A percentile compares a stretch with the other conserved stretches of the same genome.
Conservation (phyloP, 202 grass and related monocot species). For the Dendrocalamus latiflorus region DNA sequence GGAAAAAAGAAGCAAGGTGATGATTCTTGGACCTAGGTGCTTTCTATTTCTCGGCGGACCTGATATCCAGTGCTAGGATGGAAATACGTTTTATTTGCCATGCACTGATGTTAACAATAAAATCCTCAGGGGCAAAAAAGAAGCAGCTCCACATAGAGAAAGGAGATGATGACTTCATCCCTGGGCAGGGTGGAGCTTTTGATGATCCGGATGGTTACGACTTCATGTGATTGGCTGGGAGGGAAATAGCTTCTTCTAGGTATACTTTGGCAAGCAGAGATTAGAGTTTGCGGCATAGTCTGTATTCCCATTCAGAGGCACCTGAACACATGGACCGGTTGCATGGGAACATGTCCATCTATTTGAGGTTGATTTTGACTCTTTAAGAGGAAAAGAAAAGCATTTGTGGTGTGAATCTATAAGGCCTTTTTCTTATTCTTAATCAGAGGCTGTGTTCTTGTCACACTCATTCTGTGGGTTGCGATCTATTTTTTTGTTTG, state of each 20-base stretch:
- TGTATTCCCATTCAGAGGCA: conserved; percentile 8
- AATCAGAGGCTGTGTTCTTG: not conserved
- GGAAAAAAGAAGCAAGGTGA: conserved; percentile 95
- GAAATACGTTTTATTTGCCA: not conserved
- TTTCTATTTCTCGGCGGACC: not conserved
- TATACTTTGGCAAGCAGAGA: conserved; percentile 47
- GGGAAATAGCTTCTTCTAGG: conserved; percentile 20
- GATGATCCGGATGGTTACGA: conserved; percentile 70
- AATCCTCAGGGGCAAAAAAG: conserved; percentile 63
- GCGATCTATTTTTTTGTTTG: conserved; percentile 17
- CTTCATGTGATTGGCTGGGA: conserved; percentile 72
- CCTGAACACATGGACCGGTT: conserved; percentile 5
- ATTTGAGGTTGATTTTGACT: conserved; percentile 49
- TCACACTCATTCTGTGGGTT: not conserved
- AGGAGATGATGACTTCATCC: conserved; percentile 59
- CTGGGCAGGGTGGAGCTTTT: conserved; percentile 30
- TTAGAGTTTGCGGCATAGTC: conserved; percentile 37
- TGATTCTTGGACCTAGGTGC: not conserved
- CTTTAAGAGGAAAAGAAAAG: not conserved
- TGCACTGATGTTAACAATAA: not conserved
- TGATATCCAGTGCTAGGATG: not conserved
- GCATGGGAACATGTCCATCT: conserved; percentile 32
- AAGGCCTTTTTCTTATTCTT: not conserved
- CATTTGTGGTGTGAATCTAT: not conserved
- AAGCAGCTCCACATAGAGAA: conserved; percentile 94